A percentile compares a stretch with the other conserved stretches of the same genome.
Evolutionary conservation across 257 asterid species (phyloP).

Genomic region (Solanum peruvianum): DNA sequence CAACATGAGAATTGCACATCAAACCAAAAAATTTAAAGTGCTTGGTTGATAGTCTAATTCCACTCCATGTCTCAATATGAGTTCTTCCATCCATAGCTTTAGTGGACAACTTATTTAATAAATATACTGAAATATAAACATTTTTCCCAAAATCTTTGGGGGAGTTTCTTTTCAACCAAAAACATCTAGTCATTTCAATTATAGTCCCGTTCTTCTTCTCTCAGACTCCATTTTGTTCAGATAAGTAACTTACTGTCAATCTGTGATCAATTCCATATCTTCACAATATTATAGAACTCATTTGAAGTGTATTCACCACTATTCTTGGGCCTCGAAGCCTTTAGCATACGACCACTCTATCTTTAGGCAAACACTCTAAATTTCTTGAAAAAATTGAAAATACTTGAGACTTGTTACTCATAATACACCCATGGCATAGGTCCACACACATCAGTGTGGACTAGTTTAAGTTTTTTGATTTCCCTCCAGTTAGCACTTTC

Average conservation of each 20-base stretch:
- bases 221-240: background rate
- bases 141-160: background rate
- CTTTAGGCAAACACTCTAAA: background rate
- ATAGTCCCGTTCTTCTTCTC: background rate
- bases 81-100: background rate
- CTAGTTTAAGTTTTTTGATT: background rate
- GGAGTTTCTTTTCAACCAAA: background rate
- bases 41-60: background rate
- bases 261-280: background rate
- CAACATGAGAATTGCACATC: background rate
- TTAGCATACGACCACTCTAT: background rate
- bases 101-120: background rate
- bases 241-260: background rate
- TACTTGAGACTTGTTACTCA: background rate
- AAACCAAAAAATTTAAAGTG: background rate
- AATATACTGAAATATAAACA: background rate
- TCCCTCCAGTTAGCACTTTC: background rate
- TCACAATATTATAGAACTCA: background rate
- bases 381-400: background rate
- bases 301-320: background rate
- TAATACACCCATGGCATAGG: background rate
- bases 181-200: background rate
- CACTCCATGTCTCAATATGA: background rate
- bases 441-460: background rate
- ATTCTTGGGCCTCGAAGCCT: background rate